A percentile compares a stretch with the other conserved stretches of the same genome.
Evolutionary conservation across 495 filamentous ascomycete genomes (phyloP).

Genomic region (Daldinia grandis): DNA sequence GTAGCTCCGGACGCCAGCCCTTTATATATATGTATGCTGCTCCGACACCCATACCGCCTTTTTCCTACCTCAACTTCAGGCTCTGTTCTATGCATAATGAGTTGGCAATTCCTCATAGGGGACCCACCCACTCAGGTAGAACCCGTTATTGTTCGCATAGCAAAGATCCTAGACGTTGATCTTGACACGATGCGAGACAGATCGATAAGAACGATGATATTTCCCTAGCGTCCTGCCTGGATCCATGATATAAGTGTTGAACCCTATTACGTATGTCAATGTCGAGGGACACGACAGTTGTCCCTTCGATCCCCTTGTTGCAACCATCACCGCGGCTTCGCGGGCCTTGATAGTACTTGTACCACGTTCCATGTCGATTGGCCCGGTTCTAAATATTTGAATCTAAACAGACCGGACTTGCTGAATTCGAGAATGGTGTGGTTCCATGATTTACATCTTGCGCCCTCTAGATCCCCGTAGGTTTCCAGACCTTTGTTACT

Average conservation of each 20-base stretch:
- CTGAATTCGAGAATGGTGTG: conserved; percentile 12
- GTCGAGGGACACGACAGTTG: conserved; percentile 14
- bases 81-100: conserved; percentile 52
- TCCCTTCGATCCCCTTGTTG: conserved; percentile 15
- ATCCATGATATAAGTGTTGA: conserved; percentile 19
- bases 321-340: conserved; percentile 28
- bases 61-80: conserved; percentile 46
- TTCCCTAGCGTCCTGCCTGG: conserved; percentile 10
- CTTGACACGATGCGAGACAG: conserved; percentile 30
- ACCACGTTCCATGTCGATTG: conserved; percentile 31
- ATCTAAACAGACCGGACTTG: conserved; percentile 16
- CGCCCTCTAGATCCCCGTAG: not conserved
- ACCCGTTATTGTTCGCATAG: conserved; percentile 40
- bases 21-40: conserved; percentile 40
- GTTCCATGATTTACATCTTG: conserved; percentile 9
- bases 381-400: conserved; percentile 13
- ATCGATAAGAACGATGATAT: conserved; percentile 13
- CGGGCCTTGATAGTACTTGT: conserved; percentile 20
- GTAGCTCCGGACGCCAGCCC: conserved; percentile 34
- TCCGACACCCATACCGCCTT: conserved; percentile 46
- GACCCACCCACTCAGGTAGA: conserved; percentile 45
- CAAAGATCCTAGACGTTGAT: conserved; percentile 32
- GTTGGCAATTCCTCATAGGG: conserved; percentile 51
- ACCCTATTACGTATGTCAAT: conserved; percentile 25
- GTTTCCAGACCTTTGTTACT: not conserved